Base-by-base conservation (phyloP, 805 yeast species). In the Candida boidinii region DNA sequence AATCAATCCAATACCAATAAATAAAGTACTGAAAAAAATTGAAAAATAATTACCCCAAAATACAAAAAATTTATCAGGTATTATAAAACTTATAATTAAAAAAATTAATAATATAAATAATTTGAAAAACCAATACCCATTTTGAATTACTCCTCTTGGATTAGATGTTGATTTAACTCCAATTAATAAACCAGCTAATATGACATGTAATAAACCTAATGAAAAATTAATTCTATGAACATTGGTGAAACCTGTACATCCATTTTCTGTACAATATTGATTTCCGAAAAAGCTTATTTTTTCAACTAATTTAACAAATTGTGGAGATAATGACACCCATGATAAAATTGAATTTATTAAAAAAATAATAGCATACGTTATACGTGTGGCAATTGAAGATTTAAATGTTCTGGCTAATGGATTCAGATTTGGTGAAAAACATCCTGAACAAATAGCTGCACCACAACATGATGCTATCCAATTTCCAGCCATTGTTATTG, bases 171-270 rank as follows among this genome's bases (percentile, higher is more conserved):
- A 78, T 42, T 74, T 76, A 5, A 88, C 94, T 15, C 86, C 84
- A 8, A 80, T 51, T 28, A 92, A 62, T 26, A 82, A 48, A 2
- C 62, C 56, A 1, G 92, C 94, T 35, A 92, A 60, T 1, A 76
- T 41, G 22, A 88, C 47, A 59, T 92, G 98, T 37, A 86, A 57
- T 34, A 77, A 31, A 2, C 95, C 97, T 14, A 92, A 62, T 2
- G 96, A 88, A 51, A 87, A 83, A 57, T 86, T 86, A 46, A 92
- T 65, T 35, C 97, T 64, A 53, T 92, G 94, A n/a, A 92, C 96
- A 4, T 94, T 88, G 12, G 86, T 84, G 56, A 90, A 92, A 29
- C 96, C 94, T 29, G 65, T 65, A 55, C 95, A 87, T 45, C 83
- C 83, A 36, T 82, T 80, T 11, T 92, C 94, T 28, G 78, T 76